Base-by-base conservation (phyloP, 139 green algal genomes). In the Desmodesmus armatus region DNA sequence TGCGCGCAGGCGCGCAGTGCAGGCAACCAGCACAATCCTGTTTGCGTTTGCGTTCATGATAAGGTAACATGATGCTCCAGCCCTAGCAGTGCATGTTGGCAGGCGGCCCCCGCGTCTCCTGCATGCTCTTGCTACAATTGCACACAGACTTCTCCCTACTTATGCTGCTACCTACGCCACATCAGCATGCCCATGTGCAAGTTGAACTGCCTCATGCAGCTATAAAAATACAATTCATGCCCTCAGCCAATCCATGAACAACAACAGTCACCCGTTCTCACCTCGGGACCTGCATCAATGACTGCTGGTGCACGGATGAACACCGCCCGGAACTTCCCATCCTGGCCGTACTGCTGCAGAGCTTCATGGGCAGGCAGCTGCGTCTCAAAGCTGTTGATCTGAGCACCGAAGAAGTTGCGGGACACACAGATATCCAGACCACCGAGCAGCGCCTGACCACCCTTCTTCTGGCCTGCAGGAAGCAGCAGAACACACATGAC, bases 321-420 rank as follows among this genome's bases (percentile, higher is more conserved):
- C 9, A 99, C 85, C 0, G 94, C 96, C 0, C 96, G 91, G 89
- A 96, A 97, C 5, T 69, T 83, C 55, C 67, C 40, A 19, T 62
- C 71, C 3, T 27, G 44, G 40, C 82, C 82, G 33, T 75, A 75
- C 71, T 67, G 44, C 29, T 63, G 71, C 71, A 87, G 55, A 39
- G 40, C 23, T 2, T 40, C 33, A 11, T 96, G 96, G 5, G 89
- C 89, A 17, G 87, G 80, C 29, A 99, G 89, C 78, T 92, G 84
- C 6, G 94, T 93, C 80, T 99, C 97, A 89, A 99, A 99, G 88
- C 92, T 97, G 89, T 99, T 95, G 40, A 99, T 93, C 92, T 99
- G 96, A 1, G 94, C 93, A 1, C 97, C 97, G 78, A 99, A 99
- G 90, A 99, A 99, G 90, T 99, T 99, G 40, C 97, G 92, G 19